Evolutionary conservation across 2,329 filamentous ascomycete species (phyloP), one percentile per base, ranked within the genome.

Genomic region (Ascocoryne sarcoides): DNA sequence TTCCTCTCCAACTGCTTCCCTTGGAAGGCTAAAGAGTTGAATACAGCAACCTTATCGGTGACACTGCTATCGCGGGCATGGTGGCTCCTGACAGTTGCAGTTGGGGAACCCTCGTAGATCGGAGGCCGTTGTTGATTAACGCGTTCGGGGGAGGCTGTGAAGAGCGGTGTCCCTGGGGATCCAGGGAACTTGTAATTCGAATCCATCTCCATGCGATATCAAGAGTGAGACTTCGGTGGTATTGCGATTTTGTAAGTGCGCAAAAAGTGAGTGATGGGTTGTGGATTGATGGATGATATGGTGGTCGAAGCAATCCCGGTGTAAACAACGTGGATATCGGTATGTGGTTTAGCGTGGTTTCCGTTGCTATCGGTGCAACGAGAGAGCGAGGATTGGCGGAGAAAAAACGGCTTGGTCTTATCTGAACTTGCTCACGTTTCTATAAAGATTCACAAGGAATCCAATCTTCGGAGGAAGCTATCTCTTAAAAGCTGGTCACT

Each of bases 11-110:
- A 64, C 35, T 76, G 70, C 53, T 76, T 78, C 2, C 55, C 50
- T 45, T 59, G 57, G 23, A 72, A 71, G 42, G 79, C 73, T 26
- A 86, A 68, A 42, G 69, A 74, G 64, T 86, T 84, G 62, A 86
- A 85, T 60, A 84, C 82, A 55, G 75, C 78, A 47, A 84, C 81
- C 55, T 79, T 76, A 45, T 81, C 75, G 51, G 78, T 69, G 4
- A 84, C 77, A 16, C 75, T 75, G 52, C 73, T 76, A 45, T 77
- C 74, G 47, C 75, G 69, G 12, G 61, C 62, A 39, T 59, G 54
- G 16, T 45, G 7, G 14, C 21, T 14, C 4, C 26, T 16, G 10
- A 12, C 31, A 10, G 28, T 44, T 14, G 37, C 37, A 1, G 48
- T 30, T 12, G 50, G 44, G 37, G 47, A 41, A 36, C 52, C 49